phyloP scores from a whole-genome alignment of 2,329 filamentous ascomycete genomes.

The Arthrobotrys iridis region DNA sequence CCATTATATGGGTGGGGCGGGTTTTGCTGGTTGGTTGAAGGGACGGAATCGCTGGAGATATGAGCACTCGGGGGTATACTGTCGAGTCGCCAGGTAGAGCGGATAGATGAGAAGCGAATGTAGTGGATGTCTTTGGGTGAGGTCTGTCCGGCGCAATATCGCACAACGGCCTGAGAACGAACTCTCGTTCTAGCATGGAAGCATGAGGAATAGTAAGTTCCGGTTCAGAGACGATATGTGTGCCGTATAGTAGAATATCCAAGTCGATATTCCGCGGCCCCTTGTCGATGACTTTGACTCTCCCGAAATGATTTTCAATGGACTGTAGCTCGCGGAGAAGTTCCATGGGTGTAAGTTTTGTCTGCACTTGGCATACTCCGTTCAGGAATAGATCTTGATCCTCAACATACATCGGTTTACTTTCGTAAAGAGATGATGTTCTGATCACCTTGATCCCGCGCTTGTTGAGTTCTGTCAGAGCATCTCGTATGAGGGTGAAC shows the following conservation, averaged over 20 bases:
- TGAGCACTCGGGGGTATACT: constrained; percentile 68
- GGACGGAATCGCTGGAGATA: constrained; percentile 65
- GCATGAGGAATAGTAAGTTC: constrained; percentile 85
- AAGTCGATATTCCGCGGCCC: constrained; percentile 94
- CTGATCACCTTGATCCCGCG: constrained; percentile 77
- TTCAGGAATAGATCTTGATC: constrained; percentile 91
- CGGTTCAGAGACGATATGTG: constrained; percentile 70
- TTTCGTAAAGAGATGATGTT: constrained; percentile 93
- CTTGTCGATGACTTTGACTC: constrained; percentile 87
- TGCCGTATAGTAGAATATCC: constrained; percentile 85
- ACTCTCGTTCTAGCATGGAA: constrained; percentile 88
- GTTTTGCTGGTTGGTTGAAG: constrained; percentile 68
- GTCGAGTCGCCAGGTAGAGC: constrained; percentile 53
- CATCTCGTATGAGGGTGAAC: constrained; percentile 82
- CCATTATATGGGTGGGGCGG: constrained; percentile 83
- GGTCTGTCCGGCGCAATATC: constrained; percentile 65
- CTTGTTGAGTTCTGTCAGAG: constrained; percentile 79
- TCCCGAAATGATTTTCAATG: constrained; percentile 77
- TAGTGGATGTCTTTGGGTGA: constrained; percentile 57
- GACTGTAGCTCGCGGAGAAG: constrained; percentile 83
- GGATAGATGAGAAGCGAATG: constrained; percentile 56
- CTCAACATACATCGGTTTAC: constrained; percentile 93
- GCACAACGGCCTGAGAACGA: constrained; percentile 86
- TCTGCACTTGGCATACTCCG: constrained; percentile 88
- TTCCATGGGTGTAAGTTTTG: constrained; percentile 75